A percentile compares a stretch with the other conserved stretches of the same genome.
Conservation (phyloP, 495 filamentous ascomycete genomes). For the Xylaria intraflava region DNA sequence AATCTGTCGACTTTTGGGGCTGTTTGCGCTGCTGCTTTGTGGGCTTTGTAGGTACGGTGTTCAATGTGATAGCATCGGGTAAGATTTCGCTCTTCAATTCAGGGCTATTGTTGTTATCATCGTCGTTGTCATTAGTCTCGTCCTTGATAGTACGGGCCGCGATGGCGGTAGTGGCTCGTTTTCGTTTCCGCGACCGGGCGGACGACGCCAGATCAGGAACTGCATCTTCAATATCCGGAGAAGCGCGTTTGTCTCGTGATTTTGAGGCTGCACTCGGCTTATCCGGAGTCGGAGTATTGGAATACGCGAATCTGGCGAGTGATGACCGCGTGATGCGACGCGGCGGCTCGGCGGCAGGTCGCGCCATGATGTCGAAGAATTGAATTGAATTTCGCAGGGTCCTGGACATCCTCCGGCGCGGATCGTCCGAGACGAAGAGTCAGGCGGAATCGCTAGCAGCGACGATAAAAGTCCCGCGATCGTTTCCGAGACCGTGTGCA, state of each 20-base stretch:
- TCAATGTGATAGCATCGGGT: slow-evolving; percentile 18
- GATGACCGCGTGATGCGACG: slow-evolving; percentile 44
- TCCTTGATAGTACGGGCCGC: slow-evolving; percentile 16
- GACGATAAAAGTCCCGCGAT: too few species aligned
- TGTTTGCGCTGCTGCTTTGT: slow-evolving; percentile 51
- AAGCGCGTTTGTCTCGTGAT: slow-evolving; percentile 23
- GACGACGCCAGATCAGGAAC: slow-evolving; percentile 34
- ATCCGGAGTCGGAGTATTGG: slow-evolving; percentile 13
- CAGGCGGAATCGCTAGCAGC: too few species aligned
- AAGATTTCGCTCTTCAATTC: slow-evolving; percentile 11
- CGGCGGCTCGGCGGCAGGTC: slow-evolving; percentile 15
- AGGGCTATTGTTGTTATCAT: background rate
- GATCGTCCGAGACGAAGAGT: background rate
- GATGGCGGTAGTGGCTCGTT: slow-evolving; percentile 32
- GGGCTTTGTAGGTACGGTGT: slow-evolving; percentile 21
- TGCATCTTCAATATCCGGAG: slow-evolving; percentile 59
- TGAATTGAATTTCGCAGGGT: slow-evolving; percentile 53
- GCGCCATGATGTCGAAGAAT: slow-evolving; percentile 21
- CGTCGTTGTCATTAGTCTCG: slow-evolving; percentile 1
- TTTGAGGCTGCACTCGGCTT: slow-evolving; percentile 18
- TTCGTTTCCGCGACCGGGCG: slow-evolving; percentile 43
- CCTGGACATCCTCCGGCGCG: slow-evolving; percentile 51
- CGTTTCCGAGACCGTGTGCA: too few species aligned
- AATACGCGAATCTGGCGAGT: slow-evolving; percentile 39
- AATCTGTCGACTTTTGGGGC: slow-evolving; percentile 55